Percentiles rank a stretch among this genome's conserved stretches.
Conservation (phyloP, 305 asterid genomes). For the Salvia sclarea region DNA sequence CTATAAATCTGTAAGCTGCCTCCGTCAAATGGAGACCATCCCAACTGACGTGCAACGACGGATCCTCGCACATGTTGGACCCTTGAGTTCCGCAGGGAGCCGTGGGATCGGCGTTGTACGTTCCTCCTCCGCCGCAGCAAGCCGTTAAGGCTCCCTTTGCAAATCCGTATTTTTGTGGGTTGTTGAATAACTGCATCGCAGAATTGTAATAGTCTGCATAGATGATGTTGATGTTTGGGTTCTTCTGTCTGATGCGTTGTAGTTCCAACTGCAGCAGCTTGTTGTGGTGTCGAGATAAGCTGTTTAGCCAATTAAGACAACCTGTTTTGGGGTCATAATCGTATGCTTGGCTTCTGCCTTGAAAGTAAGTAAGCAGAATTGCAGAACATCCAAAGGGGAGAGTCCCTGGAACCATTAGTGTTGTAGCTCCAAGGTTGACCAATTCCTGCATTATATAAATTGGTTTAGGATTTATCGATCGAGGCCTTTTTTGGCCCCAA, state of each 20-base stretch:
- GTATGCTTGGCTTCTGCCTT: background rate
- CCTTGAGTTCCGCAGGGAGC: conserved; percentile 8
- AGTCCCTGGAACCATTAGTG: conserved; percentile 43
- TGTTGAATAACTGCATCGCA: conserved; percentile 24
- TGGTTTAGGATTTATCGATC: no score
- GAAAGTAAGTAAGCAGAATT: conserved; percentile 21
- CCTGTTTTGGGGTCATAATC: conserved; percentile 38
- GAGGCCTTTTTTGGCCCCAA: no score
- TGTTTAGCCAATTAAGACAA: conserved; percentile 42
- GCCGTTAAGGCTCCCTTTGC: conserved; percentile 8
- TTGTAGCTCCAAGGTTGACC: conserved; percentile 38
- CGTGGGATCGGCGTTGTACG: conserved; percentile 16
- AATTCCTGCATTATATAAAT: conserved; percentile 44
- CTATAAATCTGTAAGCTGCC: conserved; percentile 36
- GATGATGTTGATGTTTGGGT: conserved; percentile 32
- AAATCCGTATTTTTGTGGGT: conserved; percentile 33
- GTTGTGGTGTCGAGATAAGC: conserved; percentile 33
- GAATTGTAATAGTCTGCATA: conserved; percentile 45
- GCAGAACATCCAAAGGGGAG: conserved; percentile 39
- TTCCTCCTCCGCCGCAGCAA: conserved; percentile 38
- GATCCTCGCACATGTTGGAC: conserved; percentile 30
- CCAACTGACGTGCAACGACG: conserved; percentile 36
- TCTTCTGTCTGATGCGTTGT: background rate
- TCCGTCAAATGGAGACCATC: conserved; percentile 46
- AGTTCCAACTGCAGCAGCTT: conserved; percentile 28